Conservation (phyloP, 2,329 filamentous ascomycete genomes). For the Hawksworthiomyces lignivorus region DNA sequence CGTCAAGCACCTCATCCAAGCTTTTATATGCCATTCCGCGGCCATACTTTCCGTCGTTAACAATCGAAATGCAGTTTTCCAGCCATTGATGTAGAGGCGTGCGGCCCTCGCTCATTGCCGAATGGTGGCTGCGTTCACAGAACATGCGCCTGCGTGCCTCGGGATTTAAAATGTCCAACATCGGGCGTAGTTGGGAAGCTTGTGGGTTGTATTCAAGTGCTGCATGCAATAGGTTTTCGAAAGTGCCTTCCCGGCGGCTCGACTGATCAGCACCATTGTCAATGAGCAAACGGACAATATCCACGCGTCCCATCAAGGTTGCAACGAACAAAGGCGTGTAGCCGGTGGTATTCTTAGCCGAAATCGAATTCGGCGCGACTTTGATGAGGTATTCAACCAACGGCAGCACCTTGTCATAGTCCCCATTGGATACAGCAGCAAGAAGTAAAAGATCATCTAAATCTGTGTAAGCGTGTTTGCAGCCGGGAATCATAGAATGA, state of each 20-base stretch:
- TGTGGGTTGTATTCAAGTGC: slow-evolving; percentile 30
- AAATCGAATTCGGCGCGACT: slow-evolving; percentile 52
- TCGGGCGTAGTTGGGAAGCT: slow-evolving; percentile 28
- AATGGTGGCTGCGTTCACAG: slow-evolving; percentile 45
- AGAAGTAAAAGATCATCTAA: slow-evolving; percentile 57
- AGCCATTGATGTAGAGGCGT: slow-evolving; percentile 60
- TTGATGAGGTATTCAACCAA: slow-evolving; percentile 61
- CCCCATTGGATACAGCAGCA: slow-evolving; percentile 46
- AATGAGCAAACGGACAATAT: slow-evolving; percentile 55
- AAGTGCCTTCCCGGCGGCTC: slow-evolving; percentile 43
- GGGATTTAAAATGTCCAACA: slow-evolving; percentile 53
- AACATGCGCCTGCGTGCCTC: slow-evolving; percentile 51
- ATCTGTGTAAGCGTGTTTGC: slow-evolving; percentile 13
- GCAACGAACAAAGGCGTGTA: slow-evolving; percentile 65
- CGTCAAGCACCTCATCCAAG: slow-evolving; percentile 26
- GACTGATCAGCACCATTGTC: slow-evolving; percentile 63
- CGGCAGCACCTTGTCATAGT: slow-evolving; percentile 35
- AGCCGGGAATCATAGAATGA: background rate
- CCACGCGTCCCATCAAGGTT: slow-evolving; percentile 44
- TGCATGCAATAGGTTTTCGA: slow-evolving; percentile 63
- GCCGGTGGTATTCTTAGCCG: slow-evolving; percentile 50
- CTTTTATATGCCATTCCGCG: slow-evolving; percentile 18
- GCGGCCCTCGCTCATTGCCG: slow-evolving; percentile 36
- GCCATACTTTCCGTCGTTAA: background rate
- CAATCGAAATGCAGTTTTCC: background rate